Evolutionary conservation across 495 filamentous ascomycete genomes (phyloP).

Genomic region (Bacidia gigantensis): DNA sequence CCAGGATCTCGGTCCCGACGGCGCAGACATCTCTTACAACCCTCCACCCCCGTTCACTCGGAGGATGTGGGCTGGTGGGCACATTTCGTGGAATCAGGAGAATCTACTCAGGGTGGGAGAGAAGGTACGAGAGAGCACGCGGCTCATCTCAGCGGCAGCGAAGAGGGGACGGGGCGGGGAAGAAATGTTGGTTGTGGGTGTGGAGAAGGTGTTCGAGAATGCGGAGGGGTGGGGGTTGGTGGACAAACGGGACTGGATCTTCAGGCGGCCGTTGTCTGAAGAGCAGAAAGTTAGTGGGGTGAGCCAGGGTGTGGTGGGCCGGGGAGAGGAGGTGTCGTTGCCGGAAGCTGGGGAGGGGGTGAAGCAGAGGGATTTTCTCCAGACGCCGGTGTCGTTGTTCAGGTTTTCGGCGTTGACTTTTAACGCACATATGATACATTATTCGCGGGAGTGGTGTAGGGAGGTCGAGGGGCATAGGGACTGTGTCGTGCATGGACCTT

Average conservation of each 20-base stretch:
- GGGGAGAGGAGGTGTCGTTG: neutral
- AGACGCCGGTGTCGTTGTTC: constrained; percentile 47
- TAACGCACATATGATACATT: constrained; percentile 63
- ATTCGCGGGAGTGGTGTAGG: constrained; percentile 43
- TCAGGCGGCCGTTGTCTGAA: constrained; percentile 34
- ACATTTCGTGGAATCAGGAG: constrained; percentile 17
- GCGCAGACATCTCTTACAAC: constrained; percentile 56
- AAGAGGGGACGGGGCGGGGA: constrained; percentile 39
- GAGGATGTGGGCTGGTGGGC: constrained; percentile 72
- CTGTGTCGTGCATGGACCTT: constrained; percentile 48
- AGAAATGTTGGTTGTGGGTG: constrained; percentile 52
- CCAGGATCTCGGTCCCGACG: constrained; percentile 47
- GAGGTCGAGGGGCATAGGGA: constrained; percentile 45
- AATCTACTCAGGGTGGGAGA: constrained; percentile 39
- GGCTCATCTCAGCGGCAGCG: constrained; percentile 34
- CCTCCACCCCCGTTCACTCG: constrained; percentile 50
- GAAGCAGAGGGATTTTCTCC: constrained; percentile 34
- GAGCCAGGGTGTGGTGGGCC: neutral
- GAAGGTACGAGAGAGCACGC: constrained; percentile 41
- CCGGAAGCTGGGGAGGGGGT: neutral
- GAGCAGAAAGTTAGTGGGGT: constrained; percentile 11
- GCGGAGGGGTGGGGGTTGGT: constrained; percentile 36
- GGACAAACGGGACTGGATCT: constrained; percentile 50
- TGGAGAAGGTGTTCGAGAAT: constrained; percentile 45
- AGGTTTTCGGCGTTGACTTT: constrained; percentile 62